A percentile compares a stretch with the other conserved stretches of the same genome.
Evolutionary conservation across 768 basidiomycete genomes (phyloP).

Genomic region (Boletus eberwhitei): DNA sequence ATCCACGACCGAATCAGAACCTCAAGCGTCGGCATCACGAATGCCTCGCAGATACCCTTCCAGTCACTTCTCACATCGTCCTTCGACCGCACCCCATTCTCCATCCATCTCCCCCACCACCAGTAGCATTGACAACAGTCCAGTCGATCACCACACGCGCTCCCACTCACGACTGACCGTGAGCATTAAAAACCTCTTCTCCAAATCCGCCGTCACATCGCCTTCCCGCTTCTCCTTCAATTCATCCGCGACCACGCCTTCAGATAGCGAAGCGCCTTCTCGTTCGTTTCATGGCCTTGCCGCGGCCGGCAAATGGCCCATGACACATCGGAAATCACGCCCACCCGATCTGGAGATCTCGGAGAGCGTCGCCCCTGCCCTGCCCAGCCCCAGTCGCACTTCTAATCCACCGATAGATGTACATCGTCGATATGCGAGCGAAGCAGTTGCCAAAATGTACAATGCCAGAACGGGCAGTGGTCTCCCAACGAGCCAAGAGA

Average conservation of each 20-base stretch:
- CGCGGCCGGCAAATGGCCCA: constrained; percentile 9
- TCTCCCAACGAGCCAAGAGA: constrained; percentile 12
- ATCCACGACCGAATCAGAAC: constrained; percentile 21
- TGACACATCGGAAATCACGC: constrained; percentile 19
- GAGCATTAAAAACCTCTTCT: constrained; percentile 37
- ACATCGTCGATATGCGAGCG: constrained; percentile 22
- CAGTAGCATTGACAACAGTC: not conserved
- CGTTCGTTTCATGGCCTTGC: constrained; percentile 9
- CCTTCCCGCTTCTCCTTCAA: constrained; percentile 22
- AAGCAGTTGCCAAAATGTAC: constrained; percentile 7
- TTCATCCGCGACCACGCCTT: constrained; percentile 7
- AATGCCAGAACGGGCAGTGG: not conserved
- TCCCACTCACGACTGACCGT: constrained; percentile 20
- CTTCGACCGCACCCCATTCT: constrained; percentile 16
- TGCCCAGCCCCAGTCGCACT: not conserved
- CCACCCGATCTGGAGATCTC: constrained; percentile 25
- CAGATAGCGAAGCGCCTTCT: constrained; percentile 9
- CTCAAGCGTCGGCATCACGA: constrained; percentile 1
- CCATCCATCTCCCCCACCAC: not conserved
- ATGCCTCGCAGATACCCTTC: not conserved
- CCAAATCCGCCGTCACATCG: constrained; percentile 29
- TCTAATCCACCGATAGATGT: constrained; percentile 4
- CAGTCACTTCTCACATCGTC: constrained; percentile 8
- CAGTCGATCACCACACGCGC: constrained; percentile 8
- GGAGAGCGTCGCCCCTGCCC: not conserved